Percentiles rank a stretch among this genome's conserved stretches.
These are phyloP conservation scores for Solanum paucissectum DNA, from an alignment of 257 asterid genomes.

Conservation along the genomic window DNA sequence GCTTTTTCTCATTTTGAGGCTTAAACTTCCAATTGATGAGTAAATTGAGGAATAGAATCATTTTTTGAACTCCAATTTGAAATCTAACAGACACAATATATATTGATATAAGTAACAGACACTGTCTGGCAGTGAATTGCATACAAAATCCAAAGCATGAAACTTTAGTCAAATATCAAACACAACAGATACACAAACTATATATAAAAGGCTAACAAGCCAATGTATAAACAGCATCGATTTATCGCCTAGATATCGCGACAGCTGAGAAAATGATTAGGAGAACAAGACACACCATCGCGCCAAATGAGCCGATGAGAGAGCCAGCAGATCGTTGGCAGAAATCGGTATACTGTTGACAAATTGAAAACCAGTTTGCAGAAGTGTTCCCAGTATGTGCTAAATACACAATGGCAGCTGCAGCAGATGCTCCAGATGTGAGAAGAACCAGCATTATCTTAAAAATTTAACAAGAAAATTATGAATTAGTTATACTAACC, in stretches of 20 bases:
- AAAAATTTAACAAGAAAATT: not conserved
- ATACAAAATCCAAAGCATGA: not conserved
- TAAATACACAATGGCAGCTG: conserved; percentile 64
- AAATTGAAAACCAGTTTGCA: conserved; percentile 62
- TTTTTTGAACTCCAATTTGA: not conserved
- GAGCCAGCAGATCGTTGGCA: conserved; percentile 55
- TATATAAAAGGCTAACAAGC: not conserved
- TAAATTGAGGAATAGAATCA: not conserved
- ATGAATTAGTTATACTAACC: not conserved
- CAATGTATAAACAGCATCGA: not conserved
- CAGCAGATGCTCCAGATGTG: conserved; percentile 64
- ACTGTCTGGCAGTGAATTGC: not conserved
- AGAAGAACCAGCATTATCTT: conserved; percentile 51
- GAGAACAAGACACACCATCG: conserved; percentile 26
- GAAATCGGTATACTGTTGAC: conserved; percentile 52
- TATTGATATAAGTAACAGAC: not conserved
- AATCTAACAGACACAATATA: not conserved
- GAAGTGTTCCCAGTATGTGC: conserved; percentile 75
- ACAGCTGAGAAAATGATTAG: conserved; percentile 40
- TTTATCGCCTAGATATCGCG: conserved; percentile 28
- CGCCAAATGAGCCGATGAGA: conserved; percentile 59
- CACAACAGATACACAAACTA: not conserved
- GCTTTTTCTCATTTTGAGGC: not conserved
- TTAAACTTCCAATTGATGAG: not conserved
- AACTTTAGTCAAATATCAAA: not conserved